phyloP scores from a whole-genome alignment of 306 rosid species.

The Albizia julibrissin region DNA sequence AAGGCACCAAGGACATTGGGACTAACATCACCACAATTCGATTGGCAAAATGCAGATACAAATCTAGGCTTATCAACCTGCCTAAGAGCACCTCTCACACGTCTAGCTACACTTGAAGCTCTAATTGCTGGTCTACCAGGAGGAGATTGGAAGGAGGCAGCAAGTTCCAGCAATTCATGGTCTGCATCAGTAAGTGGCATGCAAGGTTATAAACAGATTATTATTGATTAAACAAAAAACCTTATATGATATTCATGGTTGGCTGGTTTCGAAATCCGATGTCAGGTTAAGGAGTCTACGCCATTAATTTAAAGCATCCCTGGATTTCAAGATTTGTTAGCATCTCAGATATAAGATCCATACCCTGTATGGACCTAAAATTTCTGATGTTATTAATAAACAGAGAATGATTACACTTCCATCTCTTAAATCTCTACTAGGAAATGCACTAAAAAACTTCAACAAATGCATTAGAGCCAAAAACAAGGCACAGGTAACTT shows the following conservation, averaged over 20 bases:
- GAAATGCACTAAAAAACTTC: constrained; percentile 12
- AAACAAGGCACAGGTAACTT: constrained; percentile 31
- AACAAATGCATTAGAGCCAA: constrained; percentile 23
- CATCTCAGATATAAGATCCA: no score
- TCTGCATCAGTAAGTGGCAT: constrained; percentile 47
- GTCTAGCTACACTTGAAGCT: constrained; percentile 58
- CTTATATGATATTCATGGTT: no score
- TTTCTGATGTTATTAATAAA: no score
- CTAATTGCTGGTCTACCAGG: constrained; percentile 63
- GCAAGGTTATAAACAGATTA: constrained; percentile 22
- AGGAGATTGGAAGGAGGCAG: constrained; percentile 69
- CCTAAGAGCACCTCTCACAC: constrained; percentile 69
- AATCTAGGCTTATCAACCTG: constrained; percentile 66
- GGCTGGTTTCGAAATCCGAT: no score
- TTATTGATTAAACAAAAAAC: background rate
- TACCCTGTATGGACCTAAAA: no score
- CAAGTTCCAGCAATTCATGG: constrained; percentile 75
- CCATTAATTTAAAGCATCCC: no score
- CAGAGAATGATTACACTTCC: constrained; percentile 3
- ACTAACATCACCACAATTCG: constrained; percentile 96
- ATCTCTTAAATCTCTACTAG: constrained; percentile 7
- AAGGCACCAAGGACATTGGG: constrained; percentile 92
- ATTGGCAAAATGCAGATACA: constrained; percentile 92
- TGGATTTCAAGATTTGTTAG: no score
- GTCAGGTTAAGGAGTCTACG: no score